These are phyloP conservation scores for Arabidopsis thaliana DNA, from an alignment of 345 rosid species.

Conservation along the genomic window TAIR10.1 NC_003071.7:13433501-13434000, in stretches of 20 bases:
- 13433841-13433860: not conserved
- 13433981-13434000: slow-evolving; percentile 56
- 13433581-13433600: no score
- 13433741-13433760: not conserved
- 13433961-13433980: slow-evolving; percentile 57
- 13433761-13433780: not conserved
- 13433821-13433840: not conserved
- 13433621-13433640: not conserved
- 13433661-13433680: no score
- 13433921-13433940: slow-evolving; percentile 23
- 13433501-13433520: not conserved
- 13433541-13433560: not conserved
- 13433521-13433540: not conserved
- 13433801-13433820: not conserved
- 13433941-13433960: slow-evolving; percentile 36
- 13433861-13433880: not conserved
- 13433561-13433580: no score
- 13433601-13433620: not conserved
- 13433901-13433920: slow-evolving; percentile 19
- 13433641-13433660: no score
- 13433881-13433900: not conserved
- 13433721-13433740: no score
- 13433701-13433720: no score
- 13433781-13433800: not conserved
- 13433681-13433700: no score